Percentiles rank a stretch among this genome's conserved stretches.
Conservation (phyloP, 352 stramenopile species). For the Phytophthora pinifolia region DNA sequence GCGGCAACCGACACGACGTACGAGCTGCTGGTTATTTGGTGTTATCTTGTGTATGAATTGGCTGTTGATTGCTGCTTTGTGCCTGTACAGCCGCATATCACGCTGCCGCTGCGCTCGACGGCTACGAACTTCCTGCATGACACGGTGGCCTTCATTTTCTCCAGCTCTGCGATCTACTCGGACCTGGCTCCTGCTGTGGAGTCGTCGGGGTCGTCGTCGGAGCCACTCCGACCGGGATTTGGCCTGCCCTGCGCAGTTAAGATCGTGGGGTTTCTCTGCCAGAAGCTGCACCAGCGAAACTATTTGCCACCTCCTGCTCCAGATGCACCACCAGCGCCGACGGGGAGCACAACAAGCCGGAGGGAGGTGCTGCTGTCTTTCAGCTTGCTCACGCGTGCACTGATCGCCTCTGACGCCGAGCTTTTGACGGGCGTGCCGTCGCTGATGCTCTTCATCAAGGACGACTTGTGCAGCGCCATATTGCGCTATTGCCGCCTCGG, state of each 20-base stretch:
- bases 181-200: conserved; percentile 16
- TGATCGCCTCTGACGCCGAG: conserved; percentile 55
- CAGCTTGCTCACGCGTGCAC: conserved; percentile 52
- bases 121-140: conserved; percentile 67
- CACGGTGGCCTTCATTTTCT: conserved; percentile 69
- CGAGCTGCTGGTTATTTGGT: conserved; percentile 11
- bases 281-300: conserved; percentile 68
- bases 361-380: conserved; percentile 77
- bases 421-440: conserved; percentile 55
- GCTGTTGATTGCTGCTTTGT: conserved; percentile 9
- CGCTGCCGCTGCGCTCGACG: conserved; percentile 57
- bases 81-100: conserved; percentile 52
- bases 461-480: conserved; percentile 77
- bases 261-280: conserved; percentile 75
- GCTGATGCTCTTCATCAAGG: conserved; percentile 83
- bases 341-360: conserved; percentile 29
- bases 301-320: conserved; percentile 25
- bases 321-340: conserved; percentile 16
- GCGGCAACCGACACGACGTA: conserved; percentile 60
- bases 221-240: conserved; percentile 40
- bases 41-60: not conserved
- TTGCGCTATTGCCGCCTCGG: conserved; percentile 72
- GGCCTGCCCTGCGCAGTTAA: conserved; percentile 78
- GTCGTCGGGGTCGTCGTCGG: not conserved
- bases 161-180: conserved; percentile 49